Evolutionary conservation across 106 monocot genomes (phyloP).

Genomic region (Cymbidium sinense): DNA sequence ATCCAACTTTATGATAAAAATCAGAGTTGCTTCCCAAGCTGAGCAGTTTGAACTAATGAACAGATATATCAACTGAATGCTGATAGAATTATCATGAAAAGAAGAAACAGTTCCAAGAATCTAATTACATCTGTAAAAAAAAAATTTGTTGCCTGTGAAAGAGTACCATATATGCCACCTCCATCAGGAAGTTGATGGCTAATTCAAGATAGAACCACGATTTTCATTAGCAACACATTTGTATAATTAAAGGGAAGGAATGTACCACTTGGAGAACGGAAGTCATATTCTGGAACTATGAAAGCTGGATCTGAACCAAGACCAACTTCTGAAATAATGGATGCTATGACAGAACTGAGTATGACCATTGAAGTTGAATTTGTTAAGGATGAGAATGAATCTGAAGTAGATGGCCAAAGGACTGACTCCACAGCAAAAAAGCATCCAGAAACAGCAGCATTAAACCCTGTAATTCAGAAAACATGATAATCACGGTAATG

Average conservation of each 20-base stretch:
- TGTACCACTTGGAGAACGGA: conserved; percentile 85
- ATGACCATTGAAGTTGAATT: conserved; percentile 91
- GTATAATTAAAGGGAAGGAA: not conserved
- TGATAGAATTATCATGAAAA: not conserved
- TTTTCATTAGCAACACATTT: conserved; percentile 2
- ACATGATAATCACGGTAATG: not conserved
- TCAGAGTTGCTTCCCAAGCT: not conserved
- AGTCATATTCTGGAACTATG: conserved; percentile 85
- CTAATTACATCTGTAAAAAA: not conserved
- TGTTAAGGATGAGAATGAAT: conserved; percentile 57
- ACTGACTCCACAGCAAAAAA: conserved; percentile 96
- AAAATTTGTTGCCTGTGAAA: not conserved
- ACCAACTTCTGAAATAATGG: conserved; percentile 88
- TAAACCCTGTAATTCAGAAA: conserved; percentile 54
- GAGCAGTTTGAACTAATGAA: no score
- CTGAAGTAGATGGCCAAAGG: conserved; percentile 65
- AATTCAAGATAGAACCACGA: not conserved
- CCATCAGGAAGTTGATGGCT: not conserved
- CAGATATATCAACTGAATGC: not conserved
- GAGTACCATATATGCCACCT: not conserved
- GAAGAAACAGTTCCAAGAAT: not conserved
- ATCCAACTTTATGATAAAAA: not conserved
- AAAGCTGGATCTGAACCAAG: conserved; percentile 92
- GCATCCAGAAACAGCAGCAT: conserved; percentile 87
- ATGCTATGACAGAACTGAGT: conserved; percentile 89